Conservation (phyloP, 2,329 filamentous ascomycete species). For the Mycocentrospora acerina region DNA sequence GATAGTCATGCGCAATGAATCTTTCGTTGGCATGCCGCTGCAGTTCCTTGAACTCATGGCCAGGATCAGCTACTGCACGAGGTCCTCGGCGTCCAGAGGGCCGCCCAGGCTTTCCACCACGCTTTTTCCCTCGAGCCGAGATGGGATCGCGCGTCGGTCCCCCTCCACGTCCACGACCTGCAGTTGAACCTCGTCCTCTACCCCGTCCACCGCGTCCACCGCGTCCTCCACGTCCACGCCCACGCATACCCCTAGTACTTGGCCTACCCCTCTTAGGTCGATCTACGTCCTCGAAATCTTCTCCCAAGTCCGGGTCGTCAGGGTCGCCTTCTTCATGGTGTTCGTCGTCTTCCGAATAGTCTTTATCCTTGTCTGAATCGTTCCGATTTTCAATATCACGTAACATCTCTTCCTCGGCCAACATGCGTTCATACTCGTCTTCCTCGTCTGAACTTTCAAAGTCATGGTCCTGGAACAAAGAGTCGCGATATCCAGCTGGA, state of each 20-base stretch:
- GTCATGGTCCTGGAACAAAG: slow-evolving; percentile 21
- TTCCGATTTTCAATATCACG: slow-evolving; percentile 30
- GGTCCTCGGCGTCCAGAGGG: slow-evolving; percentile 43
- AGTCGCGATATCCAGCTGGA: slow-evolving; percentile 19
- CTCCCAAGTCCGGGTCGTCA: slow-evolving; percentile 33
- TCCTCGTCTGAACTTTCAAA: slow-evolving; percentile 31
- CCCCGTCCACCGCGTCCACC: slow-evolving; percentile 17
- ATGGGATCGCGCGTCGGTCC: slow-evolving; percentile 2
- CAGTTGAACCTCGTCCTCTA: slow-evolving; percentile 26
- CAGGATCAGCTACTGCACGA: slow-evolving; percentile 64
- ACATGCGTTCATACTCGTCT: slow-evolving; percentile 27
- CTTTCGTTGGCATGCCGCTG: slow-evolving; percentile 68
- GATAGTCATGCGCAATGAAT: slow-evolving; percentile 64
- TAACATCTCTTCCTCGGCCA: slow-evolving; percentile 26
- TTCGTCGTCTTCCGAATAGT: slow-evolving; percentile 39
- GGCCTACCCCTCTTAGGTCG: slow-evolving; percentile 18
- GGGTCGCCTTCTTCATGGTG: slow-evolving; percentile 34
- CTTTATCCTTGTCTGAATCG: slow-evolving; percentile 36
- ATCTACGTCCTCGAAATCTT: slow-evolving; percentile 30
- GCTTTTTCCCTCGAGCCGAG: slow-evolving; percentile 25
- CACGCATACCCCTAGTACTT: slow-evolving; percentile 17
- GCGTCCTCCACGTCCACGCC: slow-evolving; percentile 3
- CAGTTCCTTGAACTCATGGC: slow-evolving; percentile 69
- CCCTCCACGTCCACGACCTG: slow-evolving; percentile 27
- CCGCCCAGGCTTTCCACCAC: slow-evolving; percentile 23